Percentiles rank a stretch among this genome's conserved stretches.
phyloP scores from a whole-genome alignment of 2,329 filamentous ascomycete species.

The Coniochaeta pulveracea region DNA sequence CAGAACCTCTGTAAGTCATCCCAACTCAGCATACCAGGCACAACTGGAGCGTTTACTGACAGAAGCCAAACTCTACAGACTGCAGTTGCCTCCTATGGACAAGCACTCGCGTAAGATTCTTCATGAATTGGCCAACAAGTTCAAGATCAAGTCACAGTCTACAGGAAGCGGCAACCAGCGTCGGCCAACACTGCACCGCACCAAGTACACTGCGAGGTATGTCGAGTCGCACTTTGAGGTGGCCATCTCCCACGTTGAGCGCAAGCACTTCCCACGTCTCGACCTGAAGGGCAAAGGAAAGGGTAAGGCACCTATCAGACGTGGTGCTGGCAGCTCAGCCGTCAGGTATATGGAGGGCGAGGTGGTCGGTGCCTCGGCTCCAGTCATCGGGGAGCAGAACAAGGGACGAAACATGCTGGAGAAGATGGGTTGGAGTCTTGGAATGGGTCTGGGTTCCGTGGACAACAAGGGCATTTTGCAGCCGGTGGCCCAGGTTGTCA shows the following conservation, averaged over 20 bases:
- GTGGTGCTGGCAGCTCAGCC: constrained; percentile 19
- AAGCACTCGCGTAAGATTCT: constrained; percentile 65
- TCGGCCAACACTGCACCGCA: constrained; percentile 69
- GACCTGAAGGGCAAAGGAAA: constrained; percentile 26
- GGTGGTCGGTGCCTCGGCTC: constrained; percentile 72
- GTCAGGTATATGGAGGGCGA: constrained; percentile 71
- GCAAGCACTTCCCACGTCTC: constrained; percentile 44
- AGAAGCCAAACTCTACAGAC: constrained; percentile 27
- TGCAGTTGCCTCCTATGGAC: constrained; percentile 75
- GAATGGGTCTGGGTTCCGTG: constrained; percentile 68
- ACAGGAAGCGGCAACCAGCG: constrained; percentile 61
- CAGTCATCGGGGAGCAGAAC: constrained; percentile 74
- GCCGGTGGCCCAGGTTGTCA: constrained; percentile 79
- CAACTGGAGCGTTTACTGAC: neutral
- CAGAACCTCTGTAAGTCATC: constrained; percentile 43
- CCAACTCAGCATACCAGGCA: neutral
- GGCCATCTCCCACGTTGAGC: constrained; percentile 31
- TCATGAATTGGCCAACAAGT: constrained; percentile 64
- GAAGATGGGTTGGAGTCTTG: constrained; percentile 93
- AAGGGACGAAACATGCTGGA: constrained; percentile 79
- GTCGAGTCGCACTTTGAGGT: constrained; percentile 42
- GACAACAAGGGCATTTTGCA: constrained; percentile 84
- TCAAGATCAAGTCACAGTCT: constrained; percentile 78
- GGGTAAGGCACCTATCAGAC: constrained; percentile 8
- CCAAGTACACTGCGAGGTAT: constrained; percentile 51